Base-by-base conservation (phyloP, 176 grass and related monocot genomes). In the Phoenix roebelenii region DNA sequence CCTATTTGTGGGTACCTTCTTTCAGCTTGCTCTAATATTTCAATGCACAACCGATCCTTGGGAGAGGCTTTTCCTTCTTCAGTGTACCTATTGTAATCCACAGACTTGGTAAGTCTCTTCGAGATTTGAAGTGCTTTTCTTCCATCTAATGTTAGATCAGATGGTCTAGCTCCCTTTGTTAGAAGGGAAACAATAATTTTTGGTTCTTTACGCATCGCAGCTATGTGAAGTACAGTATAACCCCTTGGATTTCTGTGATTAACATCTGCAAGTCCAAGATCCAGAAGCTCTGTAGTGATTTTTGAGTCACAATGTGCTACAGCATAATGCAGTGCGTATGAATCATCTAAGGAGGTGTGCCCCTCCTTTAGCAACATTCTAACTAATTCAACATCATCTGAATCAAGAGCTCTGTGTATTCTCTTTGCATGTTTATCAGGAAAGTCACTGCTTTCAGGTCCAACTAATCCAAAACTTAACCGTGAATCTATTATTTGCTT, bases 111-210 rank as follows among this genome's bases (percentile, higher is more conserved):
- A 66, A 97, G 79, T 72, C 76, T 59, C 51, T 83, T 97, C 32
- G 81, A 75, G 7, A 91, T 91, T 56, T 97, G 73, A 72, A 98
- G 49, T 29, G 93, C 88, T 80, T 98, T 98, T 63, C 82, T 85
- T 55, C 83, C 50, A 67, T 98, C 93, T 58, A 25, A 63, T 61
- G 84, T 92, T 17, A 89, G 60, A 56, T 98, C 88, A 0, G 70
- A 87, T 17, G 84, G 74, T 49, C 79, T 61, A 44, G 93, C 93
- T 14, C 93, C 93, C 70, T 98, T 92, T 22, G 88, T 92, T 65
- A 98, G 76, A 80, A 98, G 85, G 29, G 93, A 92, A 5, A 89
- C 57, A 7, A 98, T 88, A 16, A 98, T 98, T 68, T 83, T 98
- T 59, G 93, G 93, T 24, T 98, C 93, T 58, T 81, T 89, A 59